Evolutionary conservation across 1,139 yeast species (phyloP).

Genomic region (Eremothecium sinecaudum): DNA sequence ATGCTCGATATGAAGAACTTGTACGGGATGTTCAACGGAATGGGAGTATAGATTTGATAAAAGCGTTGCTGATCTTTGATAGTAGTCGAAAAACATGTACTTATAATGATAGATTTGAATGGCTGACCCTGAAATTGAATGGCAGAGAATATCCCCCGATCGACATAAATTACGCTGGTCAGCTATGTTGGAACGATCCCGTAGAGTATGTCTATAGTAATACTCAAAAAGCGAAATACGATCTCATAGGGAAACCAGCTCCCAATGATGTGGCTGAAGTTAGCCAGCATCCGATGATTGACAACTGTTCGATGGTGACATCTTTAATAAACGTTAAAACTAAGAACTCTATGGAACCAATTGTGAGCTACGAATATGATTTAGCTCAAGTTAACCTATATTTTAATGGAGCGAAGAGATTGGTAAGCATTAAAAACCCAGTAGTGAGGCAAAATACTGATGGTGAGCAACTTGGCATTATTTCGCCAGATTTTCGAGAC

Average conservation of each 20-base stretch:
- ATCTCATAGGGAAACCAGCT: conserved; percentile 13
- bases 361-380: conserved; percentile 29
- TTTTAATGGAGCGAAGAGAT: conserved; percentile 52
- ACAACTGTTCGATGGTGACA: conserved; percentile 74
- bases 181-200: conserved; percentile 14
- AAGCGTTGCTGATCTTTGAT: conserved; percentile 13
- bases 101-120: conserved; percentile 31
- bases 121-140: conserved; percentile 39
- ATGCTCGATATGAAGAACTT: conserved; percentile 5
- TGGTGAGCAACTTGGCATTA: conserved; percentile 12
- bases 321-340: conserved; percentile 37
- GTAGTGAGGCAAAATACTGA: conserved; percentile 15
- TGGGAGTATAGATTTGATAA: conserved; percentile 14
- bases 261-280: conserved; percentile 23
- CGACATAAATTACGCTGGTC: conserved; percentile 15
- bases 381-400: conserved; percentile 31
- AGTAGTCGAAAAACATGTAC: conserved; percentile 12
- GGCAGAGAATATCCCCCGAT: conserved; percentile 35
- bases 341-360: conserved; percentile 3
- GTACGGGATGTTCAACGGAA: conserved; percentile 8
- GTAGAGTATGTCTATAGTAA: conserved; percentile 9
- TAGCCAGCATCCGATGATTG: conserved; percentile 44
- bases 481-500: conserved; percentile 33
- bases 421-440: conserved; percentile 30
- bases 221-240: conserved; percentile 12